Evolutionary conservation across 345 rosid genomes (phyloP).

Genomic region (Melaleuca quinquenervia): DNA sequence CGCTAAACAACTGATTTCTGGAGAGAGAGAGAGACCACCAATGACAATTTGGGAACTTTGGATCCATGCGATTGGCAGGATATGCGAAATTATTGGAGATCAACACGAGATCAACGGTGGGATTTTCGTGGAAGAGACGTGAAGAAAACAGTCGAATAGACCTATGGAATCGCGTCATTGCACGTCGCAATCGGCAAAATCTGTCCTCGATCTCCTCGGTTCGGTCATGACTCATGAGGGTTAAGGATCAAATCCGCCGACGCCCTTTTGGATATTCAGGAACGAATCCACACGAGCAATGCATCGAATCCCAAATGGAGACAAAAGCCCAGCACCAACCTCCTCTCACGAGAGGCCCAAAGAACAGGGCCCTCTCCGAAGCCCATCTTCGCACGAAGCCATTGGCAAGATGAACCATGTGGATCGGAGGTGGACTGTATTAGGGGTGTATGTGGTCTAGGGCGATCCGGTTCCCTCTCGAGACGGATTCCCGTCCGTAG

Average conservation of each 20-base stretch:
- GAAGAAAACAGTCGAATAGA: background rate
- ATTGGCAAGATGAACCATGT: background rate
- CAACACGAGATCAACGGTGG: background rate
- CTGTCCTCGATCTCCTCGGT: background rate
- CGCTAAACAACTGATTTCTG: background rate
- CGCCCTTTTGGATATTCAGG: background rate
- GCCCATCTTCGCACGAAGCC: background rate
- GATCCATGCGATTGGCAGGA: background rate
- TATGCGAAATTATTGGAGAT: background rate
- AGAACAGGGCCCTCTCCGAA: background rate
- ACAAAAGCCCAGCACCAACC: background rate
- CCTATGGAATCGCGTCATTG: background rate
- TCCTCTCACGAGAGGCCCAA: background rate
- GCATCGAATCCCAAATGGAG: background rate
- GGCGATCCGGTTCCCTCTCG: too few species aligned
- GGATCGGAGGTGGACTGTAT: background rate
- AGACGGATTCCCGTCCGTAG: too few species aligned
- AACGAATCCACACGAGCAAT: background rate
- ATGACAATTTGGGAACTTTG: background rate
- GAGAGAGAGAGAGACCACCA: background rate
- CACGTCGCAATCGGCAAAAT: background rate
- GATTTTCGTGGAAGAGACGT: background rate
- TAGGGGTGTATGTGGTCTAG: too few species aligned
- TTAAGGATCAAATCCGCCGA: background rate
- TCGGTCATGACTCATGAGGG: too few species aligned